phyloP scores from a whole-genome alignment of 148 eudicot species.

The Nepenthes mirabilis region DNA sequence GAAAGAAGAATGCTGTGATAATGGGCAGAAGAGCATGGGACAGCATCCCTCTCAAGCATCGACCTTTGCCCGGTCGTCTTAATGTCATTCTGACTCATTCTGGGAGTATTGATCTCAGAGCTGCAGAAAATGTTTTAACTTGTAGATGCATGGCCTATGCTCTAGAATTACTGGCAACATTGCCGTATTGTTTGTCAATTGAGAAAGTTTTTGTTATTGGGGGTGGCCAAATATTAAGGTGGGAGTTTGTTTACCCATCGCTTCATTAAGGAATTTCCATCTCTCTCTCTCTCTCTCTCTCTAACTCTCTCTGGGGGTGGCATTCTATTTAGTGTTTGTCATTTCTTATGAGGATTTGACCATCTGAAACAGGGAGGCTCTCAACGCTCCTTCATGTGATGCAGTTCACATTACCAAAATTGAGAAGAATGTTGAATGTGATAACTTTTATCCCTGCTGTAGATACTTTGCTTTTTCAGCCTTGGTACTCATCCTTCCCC shows the following conservation, averaged over 20 bases:
- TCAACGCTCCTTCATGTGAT: slow-evolving; percentile 74
- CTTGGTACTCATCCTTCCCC: slow-evolving; percentile 84
- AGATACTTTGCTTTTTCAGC: slow-evolving; percentile 54
- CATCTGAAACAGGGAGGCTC: slow-evolving; percentile 57
- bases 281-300: too few species aligned
- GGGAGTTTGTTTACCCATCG: slow-evolving; percentile 2
- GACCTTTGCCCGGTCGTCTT: slow-evolving; percentile 80
- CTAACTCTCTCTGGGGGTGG: too few species aligned
- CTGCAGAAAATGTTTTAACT: slow-evolving; percentile 49
- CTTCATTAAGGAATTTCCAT: neutral
- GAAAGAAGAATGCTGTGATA: slow-evolving; percentile 73
- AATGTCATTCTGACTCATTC: slow-evolving; percentile 78
- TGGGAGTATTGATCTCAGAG: slow-evolving; percentile 25
- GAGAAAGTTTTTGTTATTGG: slow-evolving; percentile 85
- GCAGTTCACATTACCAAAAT: slow-evolving; percentile 87
- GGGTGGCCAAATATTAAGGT: slow-evolving; percentile 85
- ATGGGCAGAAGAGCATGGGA: slow-evolving; percentile 99
- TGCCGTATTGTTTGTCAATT: slow-evolving; percentile 45
- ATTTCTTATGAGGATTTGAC: slow-evolving; percentile 2
- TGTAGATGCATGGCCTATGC: slow-evolving; percentile 63
- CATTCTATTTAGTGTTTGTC: neutral
- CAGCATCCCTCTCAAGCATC: slow-evolving; percentile 51
- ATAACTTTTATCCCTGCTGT: slow-evolving; percentile 77
- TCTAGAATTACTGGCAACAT: slow-evolving; percentile 39
- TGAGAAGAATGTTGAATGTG: slow-evolving; percentile 58